Base-by-base conservation (phyloP, 345 rosid genomes). In the Camelina hispida region DNA sequence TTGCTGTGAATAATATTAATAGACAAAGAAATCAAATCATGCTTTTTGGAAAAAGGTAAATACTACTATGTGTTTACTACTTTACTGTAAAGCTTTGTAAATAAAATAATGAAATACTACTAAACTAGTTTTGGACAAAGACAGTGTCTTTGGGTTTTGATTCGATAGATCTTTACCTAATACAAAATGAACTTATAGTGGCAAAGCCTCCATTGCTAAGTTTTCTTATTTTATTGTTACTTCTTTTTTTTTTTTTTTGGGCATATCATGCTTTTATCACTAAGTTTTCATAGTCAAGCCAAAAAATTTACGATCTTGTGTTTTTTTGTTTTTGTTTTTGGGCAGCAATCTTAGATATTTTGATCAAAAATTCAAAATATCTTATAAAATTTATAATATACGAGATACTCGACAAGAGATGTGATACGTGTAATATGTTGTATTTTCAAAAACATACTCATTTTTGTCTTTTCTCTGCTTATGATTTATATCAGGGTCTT, bases 31-130 rank as follows among this genome's bases (percentile, higher is more conserved):
- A 69, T 54, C 53, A 76, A 69, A 69, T 69, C 80, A 35, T 43
- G 65, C 75, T 76, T 76, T 76, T 76, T 12, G 71, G 52, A 35
- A 62, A 69, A 76, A 76, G 80, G 70, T 28, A 28, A 28, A 28
- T 4, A 28, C 4, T 28, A 28, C 30, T 28, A 69, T 22, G n/a
- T 61, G 58, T 62, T 60, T 62, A 76, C 67, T 60, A 38, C 51
- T 62, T 60, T 62, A 76, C 67, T 60, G 38, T 75, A 75, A 68
- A 61, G 43, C 17, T 52, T 52, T 4, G 11, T 52, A 34, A 62
- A 15, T 38, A 40, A 32, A 52, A 51, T 20, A 40, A 20, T 9
- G 28, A 68, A 60, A 58, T 38, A 59, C 53, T 35, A 66, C 34
- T 75, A 60, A 58, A 50, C 30, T 4, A 28, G 30, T 28, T 28